phyloP scores from a whole-genome alignment of 164 flowering plant species.

The Macadamia tetraphylla region DNA sequence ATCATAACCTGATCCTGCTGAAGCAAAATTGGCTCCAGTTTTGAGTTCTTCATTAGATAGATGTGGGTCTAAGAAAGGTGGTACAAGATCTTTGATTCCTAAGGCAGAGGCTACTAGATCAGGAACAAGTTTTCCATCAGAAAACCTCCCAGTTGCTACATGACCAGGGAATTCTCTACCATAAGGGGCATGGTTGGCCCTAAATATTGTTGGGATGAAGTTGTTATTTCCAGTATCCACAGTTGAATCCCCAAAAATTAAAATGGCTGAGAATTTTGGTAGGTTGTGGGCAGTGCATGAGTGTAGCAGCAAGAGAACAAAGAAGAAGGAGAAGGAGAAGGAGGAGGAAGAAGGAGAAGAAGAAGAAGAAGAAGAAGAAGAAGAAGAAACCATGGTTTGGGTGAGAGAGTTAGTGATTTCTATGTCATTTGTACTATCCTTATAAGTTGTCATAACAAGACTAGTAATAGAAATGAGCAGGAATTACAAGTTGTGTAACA shows the following conservation, averaged over 20 bases:
- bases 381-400: too few species aligned
- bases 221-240: constrained; percentile 68
- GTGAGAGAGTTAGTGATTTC: too few species aligned
- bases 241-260: constrained; percentile 60
- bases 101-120: constrained; percentile 40
- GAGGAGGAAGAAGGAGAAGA: too few species aligned
- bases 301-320: too few species aligned
- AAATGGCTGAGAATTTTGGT: constrained; percentile 34
- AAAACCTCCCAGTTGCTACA: constrained; percentile 55
- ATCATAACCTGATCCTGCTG: constrained; percentile 57
- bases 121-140: constrained; percentile 44
- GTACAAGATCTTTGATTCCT: constrained; percentile 44
- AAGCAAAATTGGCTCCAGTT: constrained; percentile 54
- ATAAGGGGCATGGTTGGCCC: constrained; percentile 35
- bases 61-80: constrained; percentile 44
- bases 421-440: too few species aligned
- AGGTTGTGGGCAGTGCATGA: too few species aligned
- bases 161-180: constrained; percentile 36
- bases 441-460: too few species aligned
- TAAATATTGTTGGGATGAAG: constrained; percentile 21
- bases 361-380: too few species aligned
- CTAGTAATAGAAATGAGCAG: too few species aligned
- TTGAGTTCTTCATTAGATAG: constrained; percentile 26
- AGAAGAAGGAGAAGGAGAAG: too few species aligned
- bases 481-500: too few species aligned